Evolutionary conservation across 1,284 basidiomycete genomes (phyloP), one percentile per base, ranked within the genome.

Genomic region (Ustilago xerochloae): DNA sequence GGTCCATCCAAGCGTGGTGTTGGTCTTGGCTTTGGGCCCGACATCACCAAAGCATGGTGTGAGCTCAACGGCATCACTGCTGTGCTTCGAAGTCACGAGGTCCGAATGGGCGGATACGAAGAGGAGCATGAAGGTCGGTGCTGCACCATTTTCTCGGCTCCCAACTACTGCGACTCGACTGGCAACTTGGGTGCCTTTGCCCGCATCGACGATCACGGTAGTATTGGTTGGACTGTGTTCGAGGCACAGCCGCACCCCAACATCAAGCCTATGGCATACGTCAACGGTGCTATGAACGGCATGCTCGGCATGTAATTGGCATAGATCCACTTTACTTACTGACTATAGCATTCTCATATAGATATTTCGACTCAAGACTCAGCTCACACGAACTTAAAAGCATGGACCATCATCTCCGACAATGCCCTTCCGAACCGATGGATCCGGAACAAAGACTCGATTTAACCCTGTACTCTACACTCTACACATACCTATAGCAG

Each of bases 1-100:
- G 95, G 95, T 0, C 96, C 96, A 5, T 95, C 93, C 81, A 99
- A 99, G 88, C 90, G 97, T 53, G 96, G 96, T 69, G 94, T 98
- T 53, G 96, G 97, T 18, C 91, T 97, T 71, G 90, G 92, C 9
- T 99, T 99, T 85, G 96, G 96, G 16, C 96, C 96, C 1, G 80
- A 81, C 50, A 79, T 84, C 47, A 82, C 80, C 33, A 78, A 75
- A 22, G 87, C 89, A 57, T 97, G 94, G 94, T 97, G 94, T 84
- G 89, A 91, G 63, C 87, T 91, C 33, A 97, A 97, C 84, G 89
- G 90, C 39, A 88, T 97, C 48, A 92, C 93, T 29, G 93, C 93
- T 4, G 89, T 99, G 53, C 91, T 99, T 78, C 91, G 97, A 55
- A 94, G 93, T 77, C 97, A 99, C 85, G 97, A 99, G 89, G 96